phyloP scores from a whole-genome alignment of 2,329 filamentous ascomycete species.

The Microascus cirrosus region DNA sequence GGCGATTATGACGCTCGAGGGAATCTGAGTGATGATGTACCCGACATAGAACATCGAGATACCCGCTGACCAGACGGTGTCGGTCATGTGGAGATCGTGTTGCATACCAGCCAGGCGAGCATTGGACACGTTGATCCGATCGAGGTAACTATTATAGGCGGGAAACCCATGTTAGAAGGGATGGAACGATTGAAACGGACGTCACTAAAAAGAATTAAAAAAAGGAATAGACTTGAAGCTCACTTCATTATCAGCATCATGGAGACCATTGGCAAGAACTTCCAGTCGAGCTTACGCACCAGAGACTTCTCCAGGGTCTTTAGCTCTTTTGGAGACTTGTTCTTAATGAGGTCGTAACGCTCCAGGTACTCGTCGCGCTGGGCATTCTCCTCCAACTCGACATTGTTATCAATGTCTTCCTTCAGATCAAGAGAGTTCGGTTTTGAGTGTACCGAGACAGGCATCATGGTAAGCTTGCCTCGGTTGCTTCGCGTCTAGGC shows the following conservation, averaged over 20 bases:
- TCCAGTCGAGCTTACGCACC: slow-evolving; percentile 16
- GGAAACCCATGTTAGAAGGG: not conserved
- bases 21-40: slow-evolving; percentile 32
- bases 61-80: slow-evolving; percentile 23
- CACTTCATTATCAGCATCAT: slow-evolving; percentile 18
- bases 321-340: slow-evolving; percentile 11
- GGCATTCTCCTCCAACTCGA: not conserved
- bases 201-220: not conserved
- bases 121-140: slow-evolving; percentile 37
- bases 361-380: not conserved
- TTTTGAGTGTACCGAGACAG: not conserved
- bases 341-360: not conserved
- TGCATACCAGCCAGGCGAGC: slow-evolving; percentile 25
- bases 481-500: not conserved
- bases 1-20: slow-evolving; percentile 32
- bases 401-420: not conserved
- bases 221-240: not conserved
- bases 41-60: slow-evolving; percentile 33
- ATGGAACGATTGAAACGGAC: not conserved
- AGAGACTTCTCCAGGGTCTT: slow-evolving; percentile 12
- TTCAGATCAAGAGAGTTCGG: not conserved
- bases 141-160: slow-evolving; percentile 27
- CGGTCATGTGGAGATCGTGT: slow-evolving; percentile 20
- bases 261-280: slow-evolving; percentile 15
- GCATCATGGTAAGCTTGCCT: not conserved